Conservation (phyloP, 805 yeast genomes). For the Sugiyamaella mastotermitis region DNA sequence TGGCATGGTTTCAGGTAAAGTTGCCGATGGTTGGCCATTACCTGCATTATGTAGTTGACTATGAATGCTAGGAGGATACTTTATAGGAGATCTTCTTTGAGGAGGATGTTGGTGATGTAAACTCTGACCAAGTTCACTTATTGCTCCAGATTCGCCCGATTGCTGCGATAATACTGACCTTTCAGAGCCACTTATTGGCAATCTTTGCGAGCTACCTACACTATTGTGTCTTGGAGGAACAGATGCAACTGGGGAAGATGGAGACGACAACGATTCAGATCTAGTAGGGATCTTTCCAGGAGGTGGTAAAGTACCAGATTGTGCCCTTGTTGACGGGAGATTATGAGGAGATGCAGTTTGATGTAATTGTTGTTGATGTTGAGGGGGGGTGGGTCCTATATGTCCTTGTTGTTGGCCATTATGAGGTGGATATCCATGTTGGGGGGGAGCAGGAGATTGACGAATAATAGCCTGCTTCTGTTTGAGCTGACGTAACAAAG, state of each 20-base stretch:
- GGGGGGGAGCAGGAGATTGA: background rate
- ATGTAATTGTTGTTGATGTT: slow-evolving; percentile 4
- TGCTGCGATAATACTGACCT: too few relatives aligned
- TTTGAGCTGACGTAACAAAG: slow-evolving; percentile 71
- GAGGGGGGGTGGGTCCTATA: background rate
- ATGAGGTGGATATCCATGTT: slow-evolving; percentile 1
- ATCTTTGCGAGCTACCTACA: too few relatives aligned
- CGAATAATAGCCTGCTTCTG: slow-evolving; percentile 62
- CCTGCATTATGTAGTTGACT: background rate
- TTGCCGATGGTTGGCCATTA: background rate
- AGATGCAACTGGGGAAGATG: slow-evolving; percentile 1
- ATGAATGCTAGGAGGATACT: too few relatives aligned
- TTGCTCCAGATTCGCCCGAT: too few relatives aligned
- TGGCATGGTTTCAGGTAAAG: background rate
- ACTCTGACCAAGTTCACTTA: too few relatives aligned
- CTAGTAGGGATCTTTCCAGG: slow-evolving; percentile 9
- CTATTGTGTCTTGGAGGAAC: slow-evolving; percentile 9
- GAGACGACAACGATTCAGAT: slow-evolving; percentile 11
- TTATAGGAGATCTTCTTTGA: background rate
- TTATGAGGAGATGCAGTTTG: background rate
- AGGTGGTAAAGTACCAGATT: background rate
- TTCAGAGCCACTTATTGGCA: too few relatives aligned
- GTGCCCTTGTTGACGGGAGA: background rate
- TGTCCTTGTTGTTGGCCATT: slow-evolving; percentile 1
- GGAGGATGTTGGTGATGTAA: slow-evolving; percentile 1